Evolutionary conservation across 2,329 filamentous ascomycete genomes (phyloP).

Genomic region (Phialophora macrospora): DNA sequence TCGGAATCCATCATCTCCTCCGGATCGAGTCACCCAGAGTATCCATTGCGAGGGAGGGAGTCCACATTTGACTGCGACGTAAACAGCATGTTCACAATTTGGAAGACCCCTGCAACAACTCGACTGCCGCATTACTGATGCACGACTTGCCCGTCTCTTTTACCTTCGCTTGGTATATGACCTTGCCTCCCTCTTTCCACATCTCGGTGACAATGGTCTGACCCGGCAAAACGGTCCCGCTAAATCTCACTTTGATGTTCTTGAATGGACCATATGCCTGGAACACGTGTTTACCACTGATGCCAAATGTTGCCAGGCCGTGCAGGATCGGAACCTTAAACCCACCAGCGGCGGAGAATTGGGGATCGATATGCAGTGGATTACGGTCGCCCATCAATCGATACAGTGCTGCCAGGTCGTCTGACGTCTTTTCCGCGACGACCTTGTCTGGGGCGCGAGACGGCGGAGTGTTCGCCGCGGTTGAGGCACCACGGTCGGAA

Average conservation of each 20-base stretch:
- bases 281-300: constrained; percentile 88
- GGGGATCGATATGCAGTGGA: constrained; percentile 92
- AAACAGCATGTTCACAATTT: constrained; percentile 1
- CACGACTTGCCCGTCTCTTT: constrained; percentile 91
- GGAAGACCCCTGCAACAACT: constrained; percentile 56
- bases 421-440: constrained; percentile 81
- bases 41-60: no score
- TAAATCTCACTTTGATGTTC: constrained; percentile 92
- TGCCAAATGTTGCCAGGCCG: constrained; percentile 91
- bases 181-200: constrained; percentile 82
- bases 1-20: no score
- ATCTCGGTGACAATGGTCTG: constrained; percentile 90
- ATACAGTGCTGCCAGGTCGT: constrained; percentile 93
- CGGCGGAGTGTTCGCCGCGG: constrained; percentile 78
- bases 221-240: constrained; percentile 73
- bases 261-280: constrained; percentile 80
- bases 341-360: constrained; percentile 90
- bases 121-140: constrained; percentile 78
- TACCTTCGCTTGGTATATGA: constrained; percentile 85
- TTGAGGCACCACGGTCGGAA: constrained; percentile 77
- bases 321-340: constrained; percentile 95
- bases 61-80: no score
- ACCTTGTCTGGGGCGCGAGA: constrained; percentile 78
- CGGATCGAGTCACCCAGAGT: no score
- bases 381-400: constrained; percentile 93